Conservation (phyloP, 306 rosid species). For the Herpetospermum pedunculosum region DNA sequence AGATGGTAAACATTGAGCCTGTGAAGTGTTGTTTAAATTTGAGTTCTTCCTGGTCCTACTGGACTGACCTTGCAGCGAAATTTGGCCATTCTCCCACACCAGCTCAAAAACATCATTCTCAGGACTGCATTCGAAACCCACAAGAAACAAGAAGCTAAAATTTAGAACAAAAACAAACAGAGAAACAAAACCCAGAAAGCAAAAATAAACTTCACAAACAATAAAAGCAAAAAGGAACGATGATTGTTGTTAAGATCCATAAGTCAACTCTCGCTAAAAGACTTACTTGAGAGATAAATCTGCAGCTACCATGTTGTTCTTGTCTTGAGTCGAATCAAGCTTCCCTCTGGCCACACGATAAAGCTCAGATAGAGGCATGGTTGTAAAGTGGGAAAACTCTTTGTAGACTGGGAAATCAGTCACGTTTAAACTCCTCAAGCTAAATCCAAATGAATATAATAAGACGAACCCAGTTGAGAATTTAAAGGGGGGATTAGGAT, state of each 20-base stretch:
- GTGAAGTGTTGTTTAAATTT: constrained; percentile 34
- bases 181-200: neutral
- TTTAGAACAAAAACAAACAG: neutral
- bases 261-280: constrained; percentile 9
- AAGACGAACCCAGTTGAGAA: constrained; percentile 7
- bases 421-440: constrained; percentile 20
- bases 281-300: constrained; percentile 61
- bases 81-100: constrained; percentile 86
- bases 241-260: constrained; percentile 3
- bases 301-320: constrained; percentile 16
- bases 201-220: constrained; percentile 10
- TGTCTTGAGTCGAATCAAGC: constrained; percentile 39
- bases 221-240: neutral
- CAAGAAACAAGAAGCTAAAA: neutral
- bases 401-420: neutral
- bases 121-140: constrained; percentile 44
- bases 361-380: constrained; percentile 84
- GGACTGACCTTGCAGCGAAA: constrained; percentile 64
- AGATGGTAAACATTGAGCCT: constrained; percentile 50
- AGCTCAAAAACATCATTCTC: constrained; percentile 72
- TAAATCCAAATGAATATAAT: constrained; percentile 4
- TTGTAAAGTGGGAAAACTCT: constrained; percentile 19
- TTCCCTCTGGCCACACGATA: constrained; percentile 52
- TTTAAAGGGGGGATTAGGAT: neutral
- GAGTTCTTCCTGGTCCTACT: constrained; percentile 59